These are phyloP conservation scores for Bacidia rubella DNA, from an alignment of 495 filamentous ascomycete species.

Conservation along the genomic window DNA sequence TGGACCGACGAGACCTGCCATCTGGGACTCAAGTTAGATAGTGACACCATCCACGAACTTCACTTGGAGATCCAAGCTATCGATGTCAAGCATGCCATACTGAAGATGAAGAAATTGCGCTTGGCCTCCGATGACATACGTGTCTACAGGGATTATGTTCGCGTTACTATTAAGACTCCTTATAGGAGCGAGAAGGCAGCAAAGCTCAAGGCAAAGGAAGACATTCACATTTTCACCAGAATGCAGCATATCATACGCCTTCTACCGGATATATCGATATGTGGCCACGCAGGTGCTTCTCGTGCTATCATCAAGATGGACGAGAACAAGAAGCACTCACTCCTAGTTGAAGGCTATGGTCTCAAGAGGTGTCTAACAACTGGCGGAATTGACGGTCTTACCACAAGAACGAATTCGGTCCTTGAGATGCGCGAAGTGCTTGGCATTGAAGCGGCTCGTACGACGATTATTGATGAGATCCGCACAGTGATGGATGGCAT, in stretches of 20 bases:
- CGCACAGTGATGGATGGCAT: conserved; percentile 72
- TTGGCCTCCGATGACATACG: conserved; percentile 39
- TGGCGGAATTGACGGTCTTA: conserved; percentile 63
- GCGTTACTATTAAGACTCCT: conserved; percentile 44
- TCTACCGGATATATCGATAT: conserved; percentile 64
- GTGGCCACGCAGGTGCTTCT: conserved; percentile 71
- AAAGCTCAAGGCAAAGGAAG: conserved; percentile 34
- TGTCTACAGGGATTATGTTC: conserved; percentile 22
- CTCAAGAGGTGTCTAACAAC: conserved; percentile 82
- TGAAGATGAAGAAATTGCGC: conserved; percentile 66
- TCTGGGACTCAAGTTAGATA: conserved; percentile 64
- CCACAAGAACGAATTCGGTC: conserved; percentile 68
- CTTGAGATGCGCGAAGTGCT: conserved; percentile 89
- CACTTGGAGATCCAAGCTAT: conserved; percentile 57
- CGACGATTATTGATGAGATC: conserved; percentile 73
- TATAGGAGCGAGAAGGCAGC: conserved; percentile 28
- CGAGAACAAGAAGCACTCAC: conserved; percentile 37
- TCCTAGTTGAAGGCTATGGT: conserved; percentile 92
- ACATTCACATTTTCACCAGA: conserved; percentile 61
- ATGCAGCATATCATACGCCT: conserved; percentile 72
- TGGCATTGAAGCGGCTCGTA: conserved; percentile 87
- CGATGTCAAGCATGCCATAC: conserved; percentile 61
- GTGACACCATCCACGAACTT: conserved; percentile 58
- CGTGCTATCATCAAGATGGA: conserved; percentile 82
- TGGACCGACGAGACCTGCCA: conserved; percentile 65